Evolutionary conservation across 106 monocot species (phyloP), one percentile per base, ranked within the genome.

Genomic region (Dioscorea zingiberensis): DNA sequence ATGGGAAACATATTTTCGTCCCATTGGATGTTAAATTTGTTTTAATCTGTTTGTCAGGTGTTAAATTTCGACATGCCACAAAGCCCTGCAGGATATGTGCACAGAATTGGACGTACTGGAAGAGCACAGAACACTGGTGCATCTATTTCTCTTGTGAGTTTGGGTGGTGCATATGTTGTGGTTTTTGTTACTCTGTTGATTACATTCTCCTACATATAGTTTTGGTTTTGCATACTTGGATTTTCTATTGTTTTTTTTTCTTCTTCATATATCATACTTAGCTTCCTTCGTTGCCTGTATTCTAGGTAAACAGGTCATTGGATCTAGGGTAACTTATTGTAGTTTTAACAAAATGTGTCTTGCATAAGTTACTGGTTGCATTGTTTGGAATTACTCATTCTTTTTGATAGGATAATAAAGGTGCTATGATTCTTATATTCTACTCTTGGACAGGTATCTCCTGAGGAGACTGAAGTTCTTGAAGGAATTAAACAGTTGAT

Each of bases 71-170:
- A 87, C 56, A 94, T 94, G 94, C 91, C 94, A 17, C 64, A 68
- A 69, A 76, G 54, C 54, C 63, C 85, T 47, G 80, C 87, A 62
- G 94, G 91, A 62, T 94, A 94, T 72, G 78, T 94, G 32, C 94
- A 94, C 47, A 82, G 94, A 46, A 78, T 94, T 73, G 94, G 94
- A 48, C 87, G 94, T 48, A 94, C 94, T 24, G 91, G 94, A 21
- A 79, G 94, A 69, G 94, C 87, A 55, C 75, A 78, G 53, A 87
- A 82, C 32, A 85, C 80, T 54, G 94, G 94, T 60, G 54, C 87
- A 71, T 83, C 91, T 32, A 64, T 94, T 47, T 94, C 94, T 60
- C 84, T 94, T 80, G 94, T 90, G 80, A 84, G 89, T 79, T 21
- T 54, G 38, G 10, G 10, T 38, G 38, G 38, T 38, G 10, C 38